Percentiles rank a stretch among this genome's conserved stretches.
These are phyloP conservation scores for Colletotrichum aenigma DNA, from an alignment of 2,329 filamentous ascomycete genomes.

Conservation along the genomic window DNA sequence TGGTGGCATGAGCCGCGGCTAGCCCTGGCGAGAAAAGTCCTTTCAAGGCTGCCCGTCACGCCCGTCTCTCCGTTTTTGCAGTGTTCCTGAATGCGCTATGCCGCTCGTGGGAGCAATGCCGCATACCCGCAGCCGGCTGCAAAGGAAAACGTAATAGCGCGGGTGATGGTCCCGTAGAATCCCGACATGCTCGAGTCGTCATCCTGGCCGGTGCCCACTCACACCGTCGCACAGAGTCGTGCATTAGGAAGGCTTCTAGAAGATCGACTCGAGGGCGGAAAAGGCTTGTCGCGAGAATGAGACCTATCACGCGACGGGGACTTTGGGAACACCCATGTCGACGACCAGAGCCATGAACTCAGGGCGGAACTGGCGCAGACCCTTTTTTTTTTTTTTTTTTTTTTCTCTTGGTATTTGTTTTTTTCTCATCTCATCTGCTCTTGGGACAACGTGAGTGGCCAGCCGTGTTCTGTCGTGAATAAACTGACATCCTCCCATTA, in stretches of 20 bases:
- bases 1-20: neutral
- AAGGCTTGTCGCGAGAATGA: conserved; percentile 11
- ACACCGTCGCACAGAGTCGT: neutral
- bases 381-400: neutral
- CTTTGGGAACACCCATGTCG: neutral
- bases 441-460: neutral
- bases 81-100: neutral
- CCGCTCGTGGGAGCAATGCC: neutral
- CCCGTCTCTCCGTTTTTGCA: neutral
- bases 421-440: neutral
- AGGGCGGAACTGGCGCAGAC: neutral
- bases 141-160: conserved; percentile 14
- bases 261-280: neutral
- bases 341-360: neutral
- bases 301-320: neutral
- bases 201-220: neutral
- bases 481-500: conserved; percentile 8
- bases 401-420: neutral
- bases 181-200: conserved; percentile 10
- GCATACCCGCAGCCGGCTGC: neutral
- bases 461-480: neutral
- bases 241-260: conserved; percentile 18
- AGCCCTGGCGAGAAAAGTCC: neutral
- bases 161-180: conserved; percentile 4
- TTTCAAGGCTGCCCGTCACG: neutral